Percentiles rank a stretch among this genome's conserved stretches.
These are phyloP conservation scores for Talaromyces sp. DNA, from an alignment of 2,329 filamentous ascomycete genomes.

Conservation along the genomic window DNA sequence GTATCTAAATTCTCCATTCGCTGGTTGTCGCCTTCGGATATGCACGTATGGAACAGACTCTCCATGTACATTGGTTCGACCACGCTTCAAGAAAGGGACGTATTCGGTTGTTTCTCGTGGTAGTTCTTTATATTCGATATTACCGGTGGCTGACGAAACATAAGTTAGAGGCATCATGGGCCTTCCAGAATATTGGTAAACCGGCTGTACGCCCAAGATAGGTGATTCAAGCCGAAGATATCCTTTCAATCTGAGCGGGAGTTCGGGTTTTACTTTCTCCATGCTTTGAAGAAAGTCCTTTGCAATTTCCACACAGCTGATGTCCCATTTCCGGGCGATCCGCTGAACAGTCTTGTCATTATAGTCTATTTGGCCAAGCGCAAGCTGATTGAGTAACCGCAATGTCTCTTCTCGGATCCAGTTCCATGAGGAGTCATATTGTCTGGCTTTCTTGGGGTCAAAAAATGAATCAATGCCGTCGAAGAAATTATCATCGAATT, in stretches of 20 bases:
- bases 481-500: conserved; percentile 96
- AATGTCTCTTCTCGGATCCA: conserved; percentile 97
- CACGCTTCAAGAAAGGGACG: not conserved
- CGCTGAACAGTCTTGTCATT: conserved; percentile 84
- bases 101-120: conserved; percentile 71
- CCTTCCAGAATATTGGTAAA: conserved; percentile 59
- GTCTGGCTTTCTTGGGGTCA: conserved; percentile 85
- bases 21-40: conserved; percentile 95
- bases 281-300: not conserved
- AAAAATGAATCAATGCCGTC: conserved; percentile 92
- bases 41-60: conserved; percentile 97
- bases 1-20: conserved; percentile 90
- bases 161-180: conserved; percentile 6
- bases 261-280: not conserved
- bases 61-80: conserved; percentile 44
- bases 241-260: not conserved
- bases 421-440: conserved; percentile 99
- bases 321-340: not conserved
- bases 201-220: conserved; percentile 95
- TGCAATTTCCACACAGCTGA: conserved; percentile 3
- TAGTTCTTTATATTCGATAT: conserved; percentile 85
- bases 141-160: conserved; percentile 70
- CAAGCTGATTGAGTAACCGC: conserved; percentile 98
- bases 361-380: conserved; percentile 88
- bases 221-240: conserved; percentile 58